These are phyloP conservation scores for Rosellinia necatrix DNA, from an alignment of 2,329 filamentous ascomycete species.

Conservation along the genomic window DNA sequence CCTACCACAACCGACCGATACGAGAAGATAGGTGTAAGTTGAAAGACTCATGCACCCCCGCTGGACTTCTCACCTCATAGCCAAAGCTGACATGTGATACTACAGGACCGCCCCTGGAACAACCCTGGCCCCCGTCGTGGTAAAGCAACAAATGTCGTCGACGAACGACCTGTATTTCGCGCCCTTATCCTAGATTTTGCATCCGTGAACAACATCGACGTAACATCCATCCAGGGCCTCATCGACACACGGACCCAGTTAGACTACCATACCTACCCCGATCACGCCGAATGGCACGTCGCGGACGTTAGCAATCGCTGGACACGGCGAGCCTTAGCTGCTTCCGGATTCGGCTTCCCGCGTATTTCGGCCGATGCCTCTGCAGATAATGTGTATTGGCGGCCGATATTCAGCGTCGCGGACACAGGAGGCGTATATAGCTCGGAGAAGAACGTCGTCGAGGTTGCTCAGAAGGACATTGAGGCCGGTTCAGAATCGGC, in stretches of 20 bases:
- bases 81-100: neutral
- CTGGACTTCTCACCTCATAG: constrained; percentile 12
- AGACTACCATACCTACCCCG: constrained; percentile 54
- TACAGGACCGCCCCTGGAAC: constrained; percentile 49
- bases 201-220: constrained; percentile 59
- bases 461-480: constrained; percentile 23
- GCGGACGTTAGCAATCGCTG: constrained; percentile 58
- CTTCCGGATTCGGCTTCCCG: constrained; percentile 56
- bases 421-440: constrained; percentile 14
- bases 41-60: constrained; percentile 11
- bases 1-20: constrained; percentile 49
- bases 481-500: constrained; percentile 12
- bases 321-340: constrained; percentile 59
- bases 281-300: constrained; percentile 55
- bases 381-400: constrained; percentile 24
- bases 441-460: constrained; percentile 14
- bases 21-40: constrained; percentile 52
- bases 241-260: constrained; percentile 60
- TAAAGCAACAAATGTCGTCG: constrained; percentile 27
- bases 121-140: constrained; percentile 40
- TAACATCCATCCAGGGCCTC: constrained; percentile 58
- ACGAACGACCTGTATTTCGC: constrained; percentile 46
- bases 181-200: constrained; percentile 62
- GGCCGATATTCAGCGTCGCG: constrained; percentile 37
- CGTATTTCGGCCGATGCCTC: constrained; percentile 16